phyloP scores from a whole-genome alignment of 371 early-diverging fungal genomes.

The Lichtheimia corymbifera region DNA sequence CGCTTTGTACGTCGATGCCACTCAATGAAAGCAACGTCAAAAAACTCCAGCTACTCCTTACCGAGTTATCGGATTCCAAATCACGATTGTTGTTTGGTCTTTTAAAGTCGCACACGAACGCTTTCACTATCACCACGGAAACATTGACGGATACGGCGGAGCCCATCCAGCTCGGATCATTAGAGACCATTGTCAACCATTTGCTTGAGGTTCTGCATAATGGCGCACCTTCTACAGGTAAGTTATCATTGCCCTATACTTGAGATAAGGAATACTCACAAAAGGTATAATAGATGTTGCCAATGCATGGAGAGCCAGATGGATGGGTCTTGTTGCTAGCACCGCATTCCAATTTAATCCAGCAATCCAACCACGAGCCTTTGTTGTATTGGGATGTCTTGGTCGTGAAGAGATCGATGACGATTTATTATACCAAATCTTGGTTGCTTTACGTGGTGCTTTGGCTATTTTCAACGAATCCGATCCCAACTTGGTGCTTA shows the following conservation, averaged over 20 bases:
- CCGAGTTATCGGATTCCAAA: slow-evolving; percentile 78
- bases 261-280: background rate
- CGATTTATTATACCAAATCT: slow-evolving; percentile 84
- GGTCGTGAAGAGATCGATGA: slow-evolving; percentile 88
- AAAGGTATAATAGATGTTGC: slow-evolving; percentile 55
- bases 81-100: slow-evolving; percentile 82
- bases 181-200: slow-evolving; percentile 82
- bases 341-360: slow-evolving; percentile 94
- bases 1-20: slow-evolving; percentile 77
- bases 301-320: slow-evolving; percentile 85
- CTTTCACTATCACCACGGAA: slow-evolving; percentile 68
- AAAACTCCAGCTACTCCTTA: slow-evolving; percentile 59
- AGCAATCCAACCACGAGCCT: slow-evolving; percentile 91
- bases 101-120: slow-evolving; percentile 67
- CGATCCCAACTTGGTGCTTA: slow-evolving; percentile 74
- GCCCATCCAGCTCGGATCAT: slow-evolving; percentile 67
- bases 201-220: slow-evolving; percentile 78
- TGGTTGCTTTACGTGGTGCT: slow-evolving; percentile 85
- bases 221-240: slow-evolving; percentile 78
- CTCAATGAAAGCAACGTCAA: slow-evolving; percentile 64
- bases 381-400: slow-evolving; percentile 87
- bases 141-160: slow-evolving; percentile 69
- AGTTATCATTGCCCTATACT: background rate
- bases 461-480: slow-evolving; percentile 82
- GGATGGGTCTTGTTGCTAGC: slow-evolving; percentile 89